These are phyloP conservation scores for Fusarium subtropicale DNA, from an alignment of 2,329 filamentous ascomycete species.

Conservation along the genomic window DNA sequence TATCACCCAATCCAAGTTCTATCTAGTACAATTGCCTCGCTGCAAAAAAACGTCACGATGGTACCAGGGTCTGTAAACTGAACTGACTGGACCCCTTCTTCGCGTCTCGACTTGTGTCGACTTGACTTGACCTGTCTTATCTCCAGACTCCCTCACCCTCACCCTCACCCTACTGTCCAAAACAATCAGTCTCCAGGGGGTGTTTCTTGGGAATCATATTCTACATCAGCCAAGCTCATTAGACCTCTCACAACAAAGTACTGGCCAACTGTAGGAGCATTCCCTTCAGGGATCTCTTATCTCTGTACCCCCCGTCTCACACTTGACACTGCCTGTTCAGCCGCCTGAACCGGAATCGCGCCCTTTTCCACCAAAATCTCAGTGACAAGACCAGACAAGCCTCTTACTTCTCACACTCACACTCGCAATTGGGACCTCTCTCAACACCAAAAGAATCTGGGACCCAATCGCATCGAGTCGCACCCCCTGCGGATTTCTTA, in stretches of 20 bases:
- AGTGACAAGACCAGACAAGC: background rate
- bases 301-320: conserved; percentile 15
- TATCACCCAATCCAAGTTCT: background rate
- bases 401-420: background rate
- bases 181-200: background rate
- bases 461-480: conserved; percentile 5
- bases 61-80: conserved; percentile 2
- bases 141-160: conserved; percentile 3
- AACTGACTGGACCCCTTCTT: conserved; percentile 5
- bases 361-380: conserved; percentile 10
- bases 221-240: conserved; percentile 10
- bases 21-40: conserved; percentile 22
- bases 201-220: background rate
- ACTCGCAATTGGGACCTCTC: conserved; percentile 3
- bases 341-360: conserved; percentile 11
- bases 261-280: background rate
- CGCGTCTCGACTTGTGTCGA: background rate
- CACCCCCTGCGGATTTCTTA: conserved; percentile 30
- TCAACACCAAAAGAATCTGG: conserved; percentile 13
- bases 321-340: background rate
- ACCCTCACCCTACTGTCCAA: background rate
- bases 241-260: background rate
- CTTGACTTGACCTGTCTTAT: conserved; percentile 1
- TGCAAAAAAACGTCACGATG: conserved; percentile 25
- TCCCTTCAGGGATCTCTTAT: conserved; percentile 32